Evolutionary conservation across 2,329 filamentous ascomycete species (phyloP).

Genomic region (Amauroascus niger): DNA sequence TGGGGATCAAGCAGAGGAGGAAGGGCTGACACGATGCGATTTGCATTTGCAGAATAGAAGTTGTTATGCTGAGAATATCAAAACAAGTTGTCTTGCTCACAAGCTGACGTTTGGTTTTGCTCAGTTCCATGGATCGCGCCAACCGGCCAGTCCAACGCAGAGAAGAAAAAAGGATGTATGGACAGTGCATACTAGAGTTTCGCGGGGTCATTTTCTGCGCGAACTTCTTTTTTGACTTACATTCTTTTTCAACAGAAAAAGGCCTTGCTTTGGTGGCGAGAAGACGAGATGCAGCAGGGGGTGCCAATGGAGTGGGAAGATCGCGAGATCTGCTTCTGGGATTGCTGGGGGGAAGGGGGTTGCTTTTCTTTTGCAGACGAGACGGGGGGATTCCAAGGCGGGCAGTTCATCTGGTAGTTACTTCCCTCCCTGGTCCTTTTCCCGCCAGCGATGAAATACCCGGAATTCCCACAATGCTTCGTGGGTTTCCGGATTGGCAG

Average conservation of each 20-base stretch:
- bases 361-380: background rate
- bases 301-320: background rate
- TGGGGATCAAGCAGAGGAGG: background rate
- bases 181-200: background rate
- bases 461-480: too few species aligned
- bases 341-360: background rate
- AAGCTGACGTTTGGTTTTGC: too few species aligned
- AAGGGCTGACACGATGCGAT: background rate
- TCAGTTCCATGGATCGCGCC: slow-evolving; percentile 1
- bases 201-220: background rate
- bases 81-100: slow-evolving; percentile 1
- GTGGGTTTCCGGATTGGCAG: too few species aligned
- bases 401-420: too few species aligned
- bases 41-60: background rate
- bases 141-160: background rate
- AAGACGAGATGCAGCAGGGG: background rate
- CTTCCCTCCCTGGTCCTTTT: too few species aligned
- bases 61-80: background rate
- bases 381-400: background rate
- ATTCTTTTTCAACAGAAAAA: too few species aligned
- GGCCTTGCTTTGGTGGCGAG: too few species aligned
- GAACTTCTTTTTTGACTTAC: slow-evolving; percentile 1
- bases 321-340: background rate
- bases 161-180: background rate
- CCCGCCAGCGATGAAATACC: too few species aligned